Evolutionary conservation across 2,329 filamentous ascomycete species (phyloP).

Genomic region (Massarina eburnea): DNA sequence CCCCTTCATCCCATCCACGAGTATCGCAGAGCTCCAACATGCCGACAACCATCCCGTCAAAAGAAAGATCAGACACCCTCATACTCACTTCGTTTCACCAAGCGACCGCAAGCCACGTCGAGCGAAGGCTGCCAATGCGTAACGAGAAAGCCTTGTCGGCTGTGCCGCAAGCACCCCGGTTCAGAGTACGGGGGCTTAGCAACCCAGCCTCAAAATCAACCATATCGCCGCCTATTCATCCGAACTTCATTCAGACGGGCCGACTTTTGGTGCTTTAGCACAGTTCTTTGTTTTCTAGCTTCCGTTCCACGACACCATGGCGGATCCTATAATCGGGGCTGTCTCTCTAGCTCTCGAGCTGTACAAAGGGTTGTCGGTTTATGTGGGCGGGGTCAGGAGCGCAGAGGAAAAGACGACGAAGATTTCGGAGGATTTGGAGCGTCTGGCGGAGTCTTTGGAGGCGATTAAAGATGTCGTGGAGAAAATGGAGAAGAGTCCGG

Average conservation of each 20-base stretch:
- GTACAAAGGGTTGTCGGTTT: slow-evolving; percentile 9
- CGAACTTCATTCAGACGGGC: background rate
- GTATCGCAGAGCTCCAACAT: no score
- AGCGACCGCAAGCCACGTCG: background rate
- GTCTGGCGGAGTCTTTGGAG: slow-evolving; percentile 1
- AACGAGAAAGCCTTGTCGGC: background rate
- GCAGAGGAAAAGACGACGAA: slow-evolving; percentile 8
- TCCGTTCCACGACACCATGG: slow-evolving; percentile 4
- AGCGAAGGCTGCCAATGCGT: no score
- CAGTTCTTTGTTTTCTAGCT: slow-evolving; percentile 19
- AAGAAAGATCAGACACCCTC: no score
- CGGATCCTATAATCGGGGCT: slow-evolving; percentile 23
- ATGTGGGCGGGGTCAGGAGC: slow-evolving; percentile 23
- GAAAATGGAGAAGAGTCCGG: background rate
- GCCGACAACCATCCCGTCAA: no score
- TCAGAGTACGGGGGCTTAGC: background rate
- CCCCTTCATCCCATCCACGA: no score
- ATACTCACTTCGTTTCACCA: background rate
- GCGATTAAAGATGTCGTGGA: background rate
- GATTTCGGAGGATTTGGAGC: background rate
- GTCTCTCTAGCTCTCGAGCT: slow-evolving; percentile 10
- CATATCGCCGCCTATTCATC: background rate
- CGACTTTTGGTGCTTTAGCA: background rate
- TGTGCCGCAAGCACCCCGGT: background rate
- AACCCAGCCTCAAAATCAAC: background rate